A percentile compares a stretch with the other conserved stretches of the same genome.
Evolutionary conservation across 1,284 basidiomycete species (phyloP).

Genomic region (Ganoderma multipileum): DNA sequence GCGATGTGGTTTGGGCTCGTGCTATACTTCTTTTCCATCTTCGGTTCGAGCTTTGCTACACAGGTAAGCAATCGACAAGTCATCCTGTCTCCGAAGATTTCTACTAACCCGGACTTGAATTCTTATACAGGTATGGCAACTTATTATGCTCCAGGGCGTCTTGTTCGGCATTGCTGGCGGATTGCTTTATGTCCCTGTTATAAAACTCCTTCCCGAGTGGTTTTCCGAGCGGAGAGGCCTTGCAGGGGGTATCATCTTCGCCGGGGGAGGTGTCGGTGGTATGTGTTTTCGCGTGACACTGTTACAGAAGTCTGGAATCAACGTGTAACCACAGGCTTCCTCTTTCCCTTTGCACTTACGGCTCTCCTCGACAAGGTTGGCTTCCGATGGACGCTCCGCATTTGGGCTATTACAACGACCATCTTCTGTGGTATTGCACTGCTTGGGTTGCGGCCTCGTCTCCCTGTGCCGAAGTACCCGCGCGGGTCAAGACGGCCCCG

Average conservation of each 20-base stretch:
- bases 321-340: conserved; percentile 28
- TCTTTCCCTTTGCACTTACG: conserved; percentile 36
- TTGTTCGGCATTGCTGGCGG: conserved; percentile 36
- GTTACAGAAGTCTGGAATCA: not conserved
- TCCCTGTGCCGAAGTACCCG: conserved; percentile 34
- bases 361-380: conserved; percentile 34
- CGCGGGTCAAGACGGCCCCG: conserved; percentile 29
- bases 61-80: conserved; percentile 16
- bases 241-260: conserved; percentile 40
- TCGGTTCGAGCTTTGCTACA: conserved; percentile 37
- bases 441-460: conserved; percentile 34
- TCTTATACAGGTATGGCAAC: conserved; percentile 33
- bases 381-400: conserved; percentile 37
- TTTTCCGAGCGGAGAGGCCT: conserved; percentile 36
- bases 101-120: not conserved
- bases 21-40: conserved; percentile 31
- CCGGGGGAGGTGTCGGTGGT: conserved; percentile 39
- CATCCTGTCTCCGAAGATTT: not conserved
- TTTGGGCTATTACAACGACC: conserved; percentile 32
- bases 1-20: conserved; percentile 35
- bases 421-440: conserved; percentile 33
- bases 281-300: not conserved
- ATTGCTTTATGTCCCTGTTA: conserved; percentile 35
- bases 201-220: conserved; percentile 34
- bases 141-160: conserved; percentile 39